These are phyloP conservation scores for Lodderomyces oxycetoniae DNA, from an alignment of 1,139 yeast species.

Conservation along the genomic window DNA sequence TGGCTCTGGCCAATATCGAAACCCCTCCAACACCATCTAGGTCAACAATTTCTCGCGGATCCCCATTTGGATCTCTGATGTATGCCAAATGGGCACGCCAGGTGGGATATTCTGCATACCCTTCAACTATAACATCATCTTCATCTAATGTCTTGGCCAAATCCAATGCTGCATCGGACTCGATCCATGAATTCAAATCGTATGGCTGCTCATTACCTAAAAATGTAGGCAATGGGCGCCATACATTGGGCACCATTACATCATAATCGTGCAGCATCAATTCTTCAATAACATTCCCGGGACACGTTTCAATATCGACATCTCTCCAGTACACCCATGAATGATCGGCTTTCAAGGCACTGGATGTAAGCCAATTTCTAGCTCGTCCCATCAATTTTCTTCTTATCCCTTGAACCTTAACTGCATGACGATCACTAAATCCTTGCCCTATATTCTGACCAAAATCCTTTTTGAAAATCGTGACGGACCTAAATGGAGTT, in stretches of 20 bases:
- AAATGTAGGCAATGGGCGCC: slow-evolving; percentile 81
- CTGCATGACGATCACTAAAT: slow-evolving; percentile 83
- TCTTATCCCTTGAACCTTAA: slow-evolving; percentile 83
- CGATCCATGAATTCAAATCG: slow-evolving; percentile 87
- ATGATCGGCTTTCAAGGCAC: slow-evolving; percentile 77
- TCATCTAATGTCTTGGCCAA: slow-evolving; percentile 65
- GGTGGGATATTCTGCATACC: slow-evolving; percentile 85
- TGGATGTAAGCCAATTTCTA: slow-evolving; percentile 77
- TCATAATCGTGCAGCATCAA: slow-evolving; percentile 72
- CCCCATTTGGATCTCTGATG: slow-evolving; percentile 58
- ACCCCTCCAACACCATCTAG: slow-evolving; percentile 92
- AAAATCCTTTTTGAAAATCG: slow-evolving; percentile 76
- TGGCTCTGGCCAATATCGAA: slow-evolving; percentile 76
- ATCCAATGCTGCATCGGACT: slow-evolving; percentile 64
- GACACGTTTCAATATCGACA: slow-evolving; percentile 81
- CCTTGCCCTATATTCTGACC: slow-evolving; percentile 87
- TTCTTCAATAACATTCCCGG: slow-evolving; percentile 73
- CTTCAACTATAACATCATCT: slow-evolving; percentile 88
- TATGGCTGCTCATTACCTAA: slow-evolving; percentile 77
- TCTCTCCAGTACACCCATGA: slow-evolving; percentile 96
- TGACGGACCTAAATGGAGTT: slow-evolving; percentile 71
- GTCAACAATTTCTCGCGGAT: slow-evolving; percentile 62
- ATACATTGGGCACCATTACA: slow-evolving; percentile 83
- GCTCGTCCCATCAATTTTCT: slow-evolving; percentile 88
- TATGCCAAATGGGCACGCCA: slow-evolving; percentile 84